These are phyloP conservation scores for Akanthomyces muscarius DNA, from an alignment of 2,329 filamentous ascomycete genomes.

Conservation along the genomic window DNA sequence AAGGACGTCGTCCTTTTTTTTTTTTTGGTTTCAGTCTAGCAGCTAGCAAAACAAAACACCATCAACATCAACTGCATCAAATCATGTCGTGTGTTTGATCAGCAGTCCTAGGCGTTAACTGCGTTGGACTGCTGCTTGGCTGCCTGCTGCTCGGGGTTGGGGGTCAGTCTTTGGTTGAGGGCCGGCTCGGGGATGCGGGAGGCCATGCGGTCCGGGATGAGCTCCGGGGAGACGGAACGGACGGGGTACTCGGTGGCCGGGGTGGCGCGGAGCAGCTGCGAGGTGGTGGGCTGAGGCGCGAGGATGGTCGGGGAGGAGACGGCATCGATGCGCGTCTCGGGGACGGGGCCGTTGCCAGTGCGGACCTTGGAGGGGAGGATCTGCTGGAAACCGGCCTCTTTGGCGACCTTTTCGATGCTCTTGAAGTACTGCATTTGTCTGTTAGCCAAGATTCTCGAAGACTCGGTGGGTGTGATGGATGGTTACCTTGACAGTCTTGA, in stretches of 20 bases:
- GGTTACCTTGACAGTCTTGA: constrained; percentile 64
- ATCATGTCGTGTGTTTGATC: not conserved
- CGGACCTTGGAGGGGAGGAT: constrained; percentile 54
- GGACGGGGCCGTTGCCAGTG: constrained; percentile 43
- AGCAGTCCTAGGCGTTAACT: constrained; percentile 23
- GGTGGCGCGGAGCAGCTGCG: constrained; percentile 49
- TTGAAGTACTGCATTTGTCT: constrained; percentile 56
- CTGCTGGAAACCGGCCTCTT: constrained; percentile 53
- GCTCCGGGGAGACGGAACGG: constrained; percentile 54
- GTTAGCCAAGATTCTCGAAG: not conserved
- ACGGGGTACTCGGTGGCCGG: constrained; percentile 53
- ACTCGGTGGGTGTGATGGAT: not conserved
- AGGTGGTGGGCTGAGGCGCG: constrained; percentile 53
- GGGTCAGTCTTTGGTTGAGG: constrained; percentile 43
- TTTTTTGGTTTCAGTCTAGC: not conserved
- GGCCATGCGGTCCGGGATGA: constrained; percentile 60
- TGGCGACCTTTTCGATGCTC: constrained; percentile 63
- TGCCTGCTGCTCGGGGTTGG: constrained; percentile 44
- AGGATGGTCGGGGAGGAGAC: constrained; percentile 43
- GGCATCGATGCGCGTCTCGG: constrained; percentile 40
- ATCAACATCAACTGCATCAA: not conserved
- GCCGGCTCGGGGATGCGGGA: constrained; percentile 50
- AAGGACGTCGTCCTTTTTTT: not conserved
- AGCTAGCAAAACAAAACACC: not conserved
- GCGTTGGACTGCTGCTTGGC: constrained; percentile 26